A percentile compares a stretch with the other conserved stretches of the same genome.
phyloP scores from a whole-genome alignment of 176 grass and related monocot genomes.

The Carex cristatella region DNA sequence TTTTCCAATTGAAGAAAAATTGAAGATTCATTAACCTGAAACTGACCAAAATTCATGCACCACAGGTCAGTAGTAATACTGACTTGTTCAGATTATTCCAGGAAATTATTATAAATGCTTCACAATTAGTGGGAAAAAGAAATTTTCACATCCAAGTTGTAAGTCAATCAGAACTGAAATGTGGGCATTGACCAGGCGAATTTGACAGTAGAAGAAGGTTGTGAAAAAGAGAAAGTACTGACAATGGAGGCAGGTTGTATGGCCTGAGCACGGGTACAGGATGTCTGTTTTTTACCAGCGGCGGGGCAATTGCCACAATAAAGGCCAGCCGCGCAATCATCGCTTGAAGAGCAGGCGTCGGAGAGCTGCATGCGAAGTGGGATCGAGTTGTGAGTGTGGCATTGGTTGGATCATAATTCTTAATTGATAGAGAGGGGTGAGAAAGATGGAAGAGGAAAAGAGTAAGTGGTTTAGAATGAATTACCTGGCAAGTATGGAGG shows the following conservation, averaged over 20 bases:
- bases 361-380: neutral
- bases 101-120: neutral
- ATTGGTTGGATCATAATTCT: neutral
- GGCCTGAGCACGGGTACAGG: slow-evolving; percentile 72
- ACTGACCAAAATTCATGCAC: neutral
- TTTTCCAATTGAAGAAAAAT: neutral
- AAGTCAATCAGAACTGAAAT: neutral
- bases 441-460: neutral
- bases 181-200: neutral
- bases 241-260: slow-evolving; percentile 76
- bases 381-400: neutral
- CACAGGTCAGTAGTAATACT: neutral
- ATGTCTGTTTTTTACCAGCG: slow-evolving; percentile 38
- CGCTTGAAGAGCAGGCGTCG: slow-evolving; percentile 49
- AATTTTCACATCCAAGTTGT: neutral
- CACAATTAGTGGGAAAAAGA: neutral
- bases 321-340: slow-evolving; percentile 59
- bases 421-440: neutral
- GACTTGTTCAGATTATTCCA: neutral
- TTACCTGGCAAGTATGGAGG: neutral
- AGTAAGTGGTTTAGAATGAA: too few relatives aligned
- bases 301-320: slow-evolving; percentile 87
- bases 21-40: neutral
- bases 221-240: neutral
- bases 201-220: neutral